A percentile compares a stretch with the other conserved stretches of the same genome.
These are phyloP conservation scores for Pseudogymnoascus sp. DNA, from an alignment of 2,329 filamentous ascomycete genomes.

Conservation along the genomic window DNA sequence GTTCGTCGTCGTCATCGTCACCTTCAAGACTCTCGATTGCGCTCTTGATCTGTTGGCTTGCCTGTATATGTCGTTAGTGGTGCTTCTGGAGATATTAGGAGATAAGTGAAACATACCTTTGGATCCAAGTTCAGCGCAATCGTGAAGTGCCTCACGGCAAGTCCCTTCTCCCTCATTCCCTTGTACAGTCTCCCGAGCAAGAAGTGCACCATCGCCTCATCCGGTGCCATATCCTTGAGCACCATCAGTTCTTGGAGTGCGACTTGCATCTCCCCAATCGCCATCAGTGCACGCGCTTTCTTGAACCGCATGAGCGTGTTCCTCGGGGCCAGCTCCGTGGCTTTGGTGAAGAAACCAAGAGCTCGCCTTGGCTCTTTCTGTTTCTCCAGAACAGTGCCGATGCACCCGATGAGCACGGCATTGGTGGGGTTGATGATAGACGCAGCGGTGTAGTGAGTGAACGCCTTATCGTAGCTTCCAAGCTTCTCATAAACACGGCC, in stretches of 20 bases:
- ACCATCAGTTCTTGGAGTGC: conserved; percentile 77
- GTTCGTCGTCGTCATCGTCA: conserved; percentile 57
- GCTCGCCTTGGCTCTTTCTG: conserved; percentile 75
- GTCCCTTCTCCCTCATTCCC: conserved; percentile 60
- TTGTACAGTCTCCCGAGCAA: conserved; percentile 79
- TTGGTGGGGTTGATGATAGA: conserved; percentile 89
- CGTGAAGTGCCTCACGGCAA: conserved; percentile 89
- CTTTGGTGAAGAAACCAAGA: conserved; percentile 71
- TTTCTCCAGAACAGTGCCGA: conserved; percentile 83
- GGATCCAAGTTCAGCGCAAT: conserved; percentile 92
- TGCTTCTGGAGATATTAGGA: not conserved
- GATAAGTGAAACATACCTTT: conserved; percentile 55
- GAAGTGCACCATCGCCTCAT: conserved; percentile 95
- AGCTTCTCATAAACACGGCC: conserved; percentile 79
- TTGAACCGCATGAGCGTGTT: conserved; percentile 84
- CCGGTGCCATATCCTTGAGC: conserved; percentile 84
- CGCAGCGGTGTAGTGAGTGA: conserved; percentile 83
- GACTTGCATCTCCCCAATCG: conserved; percentile 58
- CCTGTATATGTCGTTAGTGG: conserved; percentile 42
- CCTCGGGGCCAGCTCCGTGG: conserved; percentile 71
- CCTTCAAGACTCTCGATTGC: conserved; percentile 89
- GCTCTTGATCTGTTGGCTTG: conserved; percentile 89
- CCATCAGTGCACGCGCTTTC: conserved; percentile 81
- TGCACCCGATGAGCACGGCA: conserved; percentile 83
- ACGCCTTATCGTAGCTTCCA: conserved; percentile 83